Percentiles rank a stretch among this genome's conserved stretches.
Evolutionary conservation across 345 rosid genomes (phyloP).

Genomic region (Salix arbutifolia): DNA sequence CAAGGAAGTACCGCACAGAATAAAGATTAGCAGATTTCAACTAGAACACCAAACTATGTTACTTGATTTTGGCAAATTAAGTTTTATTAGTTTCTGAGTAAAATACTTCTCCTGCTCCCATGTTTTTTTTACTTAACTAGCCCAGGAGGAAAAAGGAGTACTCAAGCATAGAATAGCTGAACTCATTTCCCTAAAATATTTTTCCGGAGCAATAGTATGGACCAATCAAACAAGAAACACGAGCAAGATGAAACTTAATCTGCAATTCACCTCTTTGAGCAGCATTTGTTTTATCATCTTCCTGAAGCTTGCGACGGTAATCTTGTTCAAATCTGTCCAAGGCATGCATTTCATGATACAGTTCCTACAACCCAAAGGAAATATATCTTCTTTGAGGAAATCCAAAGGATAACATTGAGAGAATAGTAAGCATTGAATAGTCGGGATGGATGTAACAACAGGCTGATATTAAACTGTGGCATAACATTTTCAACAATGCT

Average conservation of each 20-base stretch:
- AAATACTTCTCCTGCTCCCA: no score
- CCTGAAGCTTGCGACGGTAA: slow-evolving; percentile 87
- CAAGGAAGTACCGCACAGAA: not conserved
- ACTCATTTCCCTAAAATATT: not conserved
- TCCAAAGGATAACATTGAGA: not conserved
- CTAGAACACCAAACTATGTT: not conserved
- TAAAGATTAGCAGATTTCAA: not conserved
- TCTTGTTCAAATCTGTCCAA: slow-evolving; percentile 99
- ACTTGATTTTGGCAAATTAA: no score
- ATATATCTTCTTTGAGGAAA: not conserved
- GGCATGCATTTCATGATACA: slow-evolving; percentile 94
- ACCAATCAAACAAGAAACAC: not conserved
- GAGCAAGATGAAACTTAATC: not conserved
- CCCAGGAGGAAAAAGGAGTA: not conserved
- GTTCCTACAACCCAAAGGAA: slow-evolving; percentile 51
- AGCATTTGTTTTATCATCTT: slow-evolving; percentile 72
- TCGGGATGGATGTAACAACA: not conserved
- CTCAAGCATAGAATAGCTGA: not conserved
- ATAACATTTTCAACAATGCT: not conserved
- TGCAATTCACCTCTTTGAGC: slow-evolving; percentile 59
- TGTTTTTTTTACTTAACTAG: no score
- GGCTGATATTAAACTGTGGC: not conserved
- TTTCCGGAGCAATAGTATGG: not conserved
- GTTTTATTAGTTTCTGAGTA: no score
- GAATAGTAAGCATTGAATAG: not conserved